Evolutionary conservation across 257 asterid genomes (phyloP).

Genomic region (Ehretia macrophylla): DNA sequence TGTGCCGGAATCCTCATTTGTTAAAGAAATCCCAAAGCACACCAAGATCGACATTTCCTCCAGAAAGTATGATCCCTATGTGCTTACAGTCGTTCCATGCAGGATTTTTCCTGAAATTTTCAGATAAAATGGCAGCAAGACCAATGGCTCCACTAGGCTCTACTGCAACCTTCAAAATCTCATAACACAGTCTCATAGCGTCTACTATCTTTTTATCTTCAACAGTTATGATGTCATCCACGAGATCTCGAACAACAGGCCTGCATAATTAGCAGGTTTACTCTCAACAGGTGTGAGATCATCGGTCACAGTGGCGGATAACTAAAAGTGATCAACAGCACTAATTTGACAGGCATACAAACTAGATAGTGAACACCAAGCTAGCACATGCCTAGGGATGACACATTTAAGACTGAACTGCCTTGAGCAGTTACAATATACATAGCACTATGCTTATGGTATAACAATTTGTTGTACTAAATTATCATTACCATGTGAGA

Average conservation of each 20-base stretch:
- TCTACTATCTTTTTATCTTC: constrained; percentile 72
- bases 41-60: constrained; percentile 86
- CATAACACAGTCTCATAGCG: constrained; percentile 74
- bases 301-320: background rate
- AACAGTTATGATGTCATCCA: constrained; percentile 64
- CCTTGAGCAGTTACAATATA: background rate
- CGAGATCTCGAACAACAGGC: constrained; percentile 95
- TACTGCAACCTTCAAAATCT: constrained; percentile 75
- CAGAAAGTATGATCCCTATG: constrained; percentile 76
- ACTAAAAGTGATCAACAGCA: background rate
- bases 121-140: constrained; percentile 83
- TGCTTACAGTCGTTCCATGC: constrained; percentile 51
- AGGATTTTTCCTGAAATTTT: constrained; percentile 43
- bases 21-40: constrained; percentile 67
- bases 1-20: constrained; percentile 7
- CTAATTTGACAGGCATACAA: background rate
- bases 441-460: background rate
- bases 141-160: constrained; percentile 98
- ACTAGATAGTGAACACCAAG: background rate
- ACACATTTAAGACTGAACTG: too few species aligned
- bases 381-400: too few species aligned
- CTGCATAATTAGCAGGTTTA: constrained; percentile 23
- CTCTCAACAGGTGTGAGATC: background rate
- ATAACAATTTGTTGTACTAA: background rate
- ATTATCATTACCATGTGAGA: constrained; percentile 65